Evolutionary conservation across 805 yeast species (phyloP).

Genomic region (Lachancea kluyveri): DNA sequence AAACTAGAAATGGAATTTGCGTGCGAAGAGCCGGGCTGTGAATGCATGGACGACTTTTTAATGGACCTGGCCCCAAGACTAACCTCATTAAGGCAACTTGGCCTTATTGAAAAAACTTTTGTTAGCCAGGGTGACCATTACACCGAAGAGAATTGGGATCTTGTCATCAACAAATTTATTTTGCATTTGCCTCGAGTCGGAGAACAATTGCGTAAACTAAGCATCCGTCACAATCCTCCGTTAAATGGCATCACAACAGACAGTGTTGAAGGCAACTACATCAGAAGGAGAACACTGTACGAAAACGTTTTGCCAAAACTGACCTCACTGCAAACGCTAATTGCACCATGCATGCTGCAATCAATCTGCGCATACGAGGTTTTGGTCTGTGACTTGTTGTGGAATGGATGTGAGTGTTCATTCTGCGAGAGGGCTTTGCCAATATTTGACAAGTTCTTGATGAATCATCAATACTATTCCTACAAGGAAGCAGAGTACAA

Average conservation of each 20-base stretch:
- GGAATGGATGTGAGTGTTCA: constrained; percentile 72
- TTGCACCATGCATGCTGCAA: constrained; percentile 55
- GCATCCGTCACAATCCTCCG: constrained; percentile 56
- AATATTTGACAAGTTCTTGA: constrained; percentile 51
- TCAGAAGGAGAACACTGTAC: constrained; percentile 50
- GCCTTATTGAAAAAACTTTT: constrained; percentile 33
- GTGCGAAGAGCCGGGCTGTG: constrained; percentile 42
- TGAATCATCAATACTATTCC: constrained; percentile 59
- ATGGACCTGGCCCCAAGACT: constrained; percentile 33
- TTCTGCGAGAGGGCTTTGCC: constrained; percentile 47
- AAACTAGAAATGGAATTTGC: constrained; percentile 49
- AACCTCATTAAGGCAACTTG: constrained; percentile 17
- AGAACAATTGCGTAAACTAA: constrained; percentile 34
- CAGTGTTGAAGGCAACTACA: constrained; percentile 70
- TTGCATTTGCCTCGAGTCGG: constrained; percentile 29
- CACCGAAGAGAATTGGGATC: constrained; percentile 51
- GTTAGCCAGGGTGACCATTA: constrained; percentile 35
- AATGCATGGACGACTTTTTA: constrained; percentile 41
- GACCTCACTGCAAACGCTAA: constrained; percentile 36
- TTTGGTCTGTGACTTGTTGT: constrained; percentile 58
- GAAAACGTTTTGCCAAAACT: constrained; percentile 42
- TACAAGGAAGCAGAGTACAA: constrained; percentile 39
- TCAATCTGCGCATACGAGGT: constrained; percentile 64
- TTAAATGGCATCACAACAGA: constrained; percentile 49
- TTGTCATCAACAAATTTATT: constrained; percentile 39